phyloP scores from a whole-genome alignment of 2,329 filamentous ascomycete genomes.

The Xylariaceae sp. region DNA sequence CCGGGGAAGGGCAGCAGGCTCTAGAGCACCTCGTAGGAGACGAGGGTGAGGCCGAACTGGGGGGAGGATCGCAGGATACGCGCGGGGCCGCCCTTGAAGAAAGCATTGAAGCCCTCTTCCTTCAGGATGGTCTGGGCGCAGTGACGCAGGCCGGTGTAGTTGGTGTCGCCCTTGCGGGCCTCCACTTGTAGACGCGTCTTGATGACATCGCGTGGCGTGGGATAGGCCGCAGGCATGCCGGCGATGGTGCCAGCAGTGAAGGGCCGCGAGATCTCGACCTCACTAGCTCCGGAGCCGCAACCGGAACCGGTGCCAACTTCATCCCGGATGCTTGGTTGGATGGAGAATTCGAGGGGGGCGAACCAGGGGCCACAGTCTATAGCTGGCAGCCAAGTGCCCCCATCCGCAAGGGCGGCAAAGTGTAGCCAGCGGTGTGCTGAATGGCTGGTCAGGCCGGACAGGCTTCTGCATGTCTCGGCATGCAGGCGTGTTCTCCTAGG shows the following conservation, averaged over 20 bases:
- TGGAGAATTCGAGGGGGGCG: no score
- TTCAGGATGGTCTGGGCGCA: conserved; percentile 74
- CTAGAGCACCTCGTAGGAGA: conserved; percentile 89
- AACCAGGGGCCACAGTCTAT: no score
- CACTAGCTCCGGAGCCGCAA: no score
- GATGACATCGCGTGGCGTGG: conserved; percentile 97
- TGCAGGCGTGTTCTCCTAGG: no score
- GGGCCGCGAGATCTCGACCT: no score
- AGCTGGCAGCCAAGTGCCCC: no score
- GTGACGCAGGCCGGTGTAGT: conserved; percentile 81
- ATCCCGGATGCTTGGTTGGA: no score
- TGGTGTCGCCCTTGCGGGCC: conserved; percentile 81
- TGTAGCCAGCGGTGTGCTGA: no score
- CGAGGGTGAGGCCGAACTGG: conserved; percentile 96
- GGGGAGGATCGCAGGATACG: conserved; percentile 92
- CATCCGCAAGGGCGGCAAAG: no score
- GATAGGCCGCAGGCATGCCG: conserved; percentile 89
- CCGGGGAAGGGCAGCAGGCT: conserved; percentile 73
- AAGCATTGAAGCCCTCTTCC: conserved; percentile 90
- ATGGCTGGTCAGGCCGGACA: no score
- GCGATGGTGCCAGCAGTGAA: conserved; percentile 91
- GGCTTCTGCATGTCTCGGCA: no score
- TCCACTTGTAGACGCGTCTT: conserved; percentile 98
- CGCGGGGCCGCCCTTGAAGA: conserved; percentile 97
- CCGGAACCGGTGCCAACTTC: no score